Conservation (phyloP, 2,329 filamentous ascomycete genomes). For the Neophaeococcomyces mojaviensis region DNA sequence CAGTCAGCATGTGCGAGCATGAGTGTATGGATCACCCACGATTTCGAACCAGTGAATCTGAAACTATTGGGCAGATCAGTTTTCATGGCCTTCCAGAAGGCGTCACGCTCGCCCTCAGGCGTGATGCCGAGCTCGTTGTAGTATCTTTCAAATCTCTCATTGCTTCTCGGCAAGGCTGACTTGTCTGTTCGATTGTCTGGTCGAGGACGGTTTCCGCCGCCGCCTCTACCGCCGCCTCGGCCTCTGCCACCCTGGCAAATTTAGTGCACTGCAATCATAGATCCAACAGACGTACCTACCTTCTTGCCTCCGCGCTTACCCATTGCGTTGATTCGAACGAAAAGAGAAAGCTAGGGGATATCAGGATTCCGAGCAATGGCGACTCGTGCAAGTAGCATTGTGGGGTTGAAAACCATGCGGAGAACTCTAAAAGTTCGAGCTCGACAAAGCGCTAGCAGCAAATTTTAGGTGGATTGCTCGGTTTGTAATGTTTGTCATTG, state of each 20-base stretch:
- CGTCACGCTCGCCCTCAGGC: slow-evolving; percentile 65
- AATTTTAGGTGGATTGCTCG: not conserved
- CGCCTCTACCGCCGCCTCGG: slow-evolving; percentile 36
- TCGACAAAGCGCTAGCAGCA: too few relatives aligned
- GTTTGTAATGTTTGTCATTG: not conserved
- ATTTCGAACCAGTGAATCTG: slow-evolving; percentile 91
- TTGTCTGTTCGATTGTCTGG: slow-evolving; percentile 40
- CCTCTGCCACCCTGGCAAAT: slow-evolving; percentile 30
- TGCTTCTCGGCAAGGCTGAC: slow-evolving; percentile 63
- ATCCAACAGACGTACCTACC: slow-evolving; percentile 18
- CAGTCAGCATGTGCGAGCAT: slow-evolving; percentile 4
- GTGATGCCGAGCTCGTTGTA: slow-evolving; percentile 74
- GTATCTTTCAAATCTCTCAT: slow-evolving; percentile 77
- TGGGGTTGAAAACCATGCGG: not conserved
- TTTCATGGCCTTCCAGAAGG: slow-evolving; percentile 77
- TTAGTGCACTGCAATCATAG: not conserved
- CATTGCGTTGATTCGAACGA: slow-evolving; percentile 14
- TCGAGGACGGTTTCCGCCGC: slow-evolving; percentile 26
- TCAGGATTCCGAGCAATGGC: slow-evolving; percentile 2
- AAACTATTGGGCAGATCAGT: slow-evolving; percentile 94
- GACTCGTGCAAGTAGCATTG: not conserved
- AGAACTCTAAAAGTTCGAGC: too few relatives aligned
- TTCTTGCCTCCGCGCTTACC: slow-evolving; percentile 25
- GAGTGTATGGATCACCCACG: slow-evolving; percentile 43
- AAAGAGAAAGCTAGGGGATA: slow-evolving; percentile 3